Conservation (phyloP, 169 alveolate genomes). For the Hepatocystis sp. region DNA sequence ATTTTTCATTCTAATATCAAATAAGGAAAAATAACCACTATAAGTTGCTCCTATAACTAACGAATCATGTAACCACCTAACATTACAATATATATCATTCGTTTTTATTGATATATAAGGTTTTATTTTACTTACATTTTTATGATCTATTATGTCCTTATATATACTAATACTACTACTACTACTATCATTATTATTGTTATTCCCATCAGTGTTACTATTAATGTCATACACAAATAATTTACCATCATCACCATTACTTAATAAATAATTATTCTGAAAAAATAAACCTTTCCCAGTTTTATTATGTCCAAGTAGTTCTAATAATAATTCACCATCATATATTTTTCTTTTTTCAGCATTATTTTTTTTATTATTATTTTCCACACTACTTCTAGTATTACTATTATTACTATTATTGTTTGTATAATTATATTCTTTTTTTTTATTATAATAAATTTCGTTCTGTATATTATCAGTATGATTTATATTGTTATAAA, state of each 20-base stretch:
- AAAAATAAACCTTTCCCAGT: slow-evolving; percentile 57
- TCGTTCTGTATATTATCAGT: too few species aligned
- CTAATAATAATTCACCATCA: slow-evolving; percentile 55
- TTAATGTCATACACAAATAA: slow-evolving; percentile 53
- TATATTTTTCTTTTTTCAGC: slow-evolving; percentile 14
- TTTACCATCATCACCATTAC: slow-evolving; percentile 60
- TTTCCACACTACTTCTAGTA: not conserved
- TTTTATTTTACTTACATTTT: slow-evolving; percentile 25
- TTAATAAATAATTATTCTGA: slow-evolving; percentile 34
- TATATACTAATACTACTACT: not conserved
- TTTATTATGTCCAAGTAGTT: slow-evolving; percentile 35
- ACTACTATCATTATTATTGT: not conserved
- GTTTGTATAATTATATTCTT: not conserved
- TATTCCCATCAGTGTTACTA: not conserved
- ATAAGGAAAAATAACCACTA: slow-evolving; percentile 64
- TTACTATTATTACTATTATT: not conserved
- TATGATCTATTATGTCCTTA: slow-evolving; percentile 10
- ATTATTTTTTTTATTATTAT: slow-evolving; percentile 11
- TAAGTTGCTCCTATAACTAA: slow-evolving; percentile 40
- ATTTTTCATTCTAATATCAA: slow-evolving; percentile 60
- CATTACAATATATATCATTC: slow-evolving; percentile 56
- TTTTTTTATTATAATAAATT: too few species aligned
- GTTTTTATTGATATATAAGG: slow-evolving; percentile 51
- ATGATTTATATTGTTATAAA: too few species aligned
- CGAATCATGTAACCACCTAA: slow-evolving; percentile 53